Evolutionary conservation across 768 basidiomycete genomes (phyloP).

Genomic region (Megacollybia marginata): DNA sequence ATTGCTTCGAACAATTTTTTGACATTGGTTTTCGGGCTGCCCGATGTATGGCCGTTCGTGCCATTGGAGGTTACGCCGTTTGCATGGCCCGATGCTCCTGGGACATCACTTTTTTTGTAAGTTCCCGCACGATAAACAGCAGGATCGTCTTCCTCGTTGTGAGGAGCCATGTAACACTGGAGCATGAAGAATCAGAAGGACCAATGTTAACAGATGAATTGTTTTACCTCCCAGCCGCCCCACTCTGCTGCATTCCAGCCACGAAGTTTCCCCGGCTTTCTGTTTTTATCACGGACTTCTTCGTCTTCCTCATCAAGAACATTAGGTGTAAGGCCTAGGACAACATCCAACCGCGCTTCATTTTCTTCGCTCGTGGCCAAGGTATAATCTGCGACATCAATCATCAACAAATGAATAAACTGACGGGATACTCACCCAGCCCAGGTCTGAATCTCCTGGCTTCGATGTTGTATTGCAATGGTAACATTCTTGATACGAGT

Average conservation of each 20-base stretch:
- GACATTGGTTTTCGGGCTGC: slow-evolving; percentile 9
- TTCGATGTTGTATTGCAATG: slow-evolving; percentile 65
- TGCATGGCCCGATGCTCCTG: slow-evolving; percentile 6
- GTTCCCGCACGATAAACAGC: slow-evolving; percentile 79
- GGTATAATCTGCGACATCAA: slow-evolving; percentile 60
- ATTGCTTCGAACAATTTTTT: slow-evolving; percentile 9
- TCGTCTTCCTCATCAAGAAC: slow-evolving; percentile 25
- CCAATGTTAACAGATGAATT: slow-evolving; percentile 3
- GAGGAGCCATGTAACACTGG: slow-evolving; percentile 91
- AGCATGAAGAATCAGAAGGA: slow-evolving; percentile 2
- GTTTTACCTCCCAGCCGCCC: slow-evolving; percentile 90
- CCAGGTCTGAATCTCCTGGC: slow-evolving; percentile 88
- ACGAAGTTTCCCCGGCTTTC: slow-evolving; percentile 19
- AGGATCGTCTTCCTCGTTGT: slow-evolving; percentile 92
- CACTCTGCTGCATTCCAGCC: slow-evolving; percentile 72
- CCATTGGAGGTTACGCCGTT: slow-evolving; percentile 9
- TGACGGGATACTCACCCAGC: slow-evolving; percentile 32
- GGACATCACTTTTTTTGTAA: slow-evolving; percentile 26
- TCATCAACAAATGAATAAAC: no score
- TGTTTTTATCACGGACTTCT: slow-evolving; percentile 10
- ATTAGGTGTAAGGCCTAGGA: slow-evolving; percentile 79
- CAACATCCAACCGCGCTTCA: slow-evolving; percentile 79
- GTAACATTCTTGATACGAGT: slow-evolving; percentile 63
- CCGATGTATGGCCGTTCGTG: slow-evolving; percentile 12
- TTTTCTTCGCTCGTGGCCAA: slow-evolving; percentile 82